phyloP scores from a whole-genome alignment of 805 yeast genomes.

The Candida berthetii region DNA sequence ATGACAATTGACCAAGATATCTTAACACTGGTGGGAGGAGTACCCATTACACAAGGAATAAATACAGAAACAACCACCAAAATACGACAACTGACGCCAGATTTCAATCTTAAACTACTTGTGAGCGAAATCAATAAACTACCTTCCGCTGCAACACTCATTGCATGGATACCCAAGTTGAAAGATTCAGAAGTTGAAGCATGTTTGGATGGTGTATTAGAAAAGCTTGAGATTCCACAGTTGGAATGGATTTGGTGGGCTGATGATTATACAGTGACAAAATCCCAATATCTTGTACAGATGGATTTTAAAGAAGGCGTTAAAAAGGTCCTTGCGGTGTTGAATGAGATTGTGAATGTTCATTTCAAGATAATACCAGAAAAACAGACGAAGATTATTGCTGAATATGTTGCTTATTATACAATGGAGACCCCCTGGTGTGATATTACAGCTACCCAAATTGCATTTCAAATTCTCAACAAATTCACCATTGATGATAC shows the following conservation, averaged over 20 bases:
- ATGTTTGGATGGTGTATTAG: neutral
- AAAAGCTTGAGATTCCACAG: neutral
- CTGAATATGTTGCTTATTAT: slow-evolving; percentile 1
- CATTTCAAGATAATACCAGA: neutral
- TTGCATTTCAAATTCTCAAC: slow-evolving; percentile 1
- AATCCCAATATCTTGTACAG: slow-evolving; percentile 7
- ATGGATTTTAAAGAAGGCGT: slow-evolving; percentile 5
- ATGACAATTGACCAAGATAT: neutral
- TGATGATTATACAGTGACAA: slow-evolving; percentile 10
- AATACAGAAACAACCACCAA: neutral
- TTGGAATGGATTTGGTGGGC: slow-evolving; percentile 11
- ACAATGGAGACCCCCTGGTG: slow-evolving; percentile 15
- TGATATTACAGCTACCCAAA: slow-evolving; percentile 1
- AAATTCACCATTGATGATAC: neutral
- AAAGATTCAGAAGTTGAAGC: neutral
- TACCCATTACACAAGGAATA: neutral
- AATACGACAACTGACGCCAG: neutral
- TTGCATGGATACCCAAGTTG: neutral
- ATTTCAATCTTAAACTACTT: neutral
- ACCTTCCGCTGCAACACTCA: neutral
- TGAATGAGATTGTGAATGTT: slow-evolving; percentile 1
- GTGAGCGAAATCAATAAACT: too few species aligned
- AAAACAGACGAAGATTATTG: neutral
- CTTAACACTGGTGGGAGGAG: neutral
- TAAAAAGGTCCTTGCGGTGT: slow-evolving; percentile 1